Evolutionary conservation across 2,329 filamentous ascomycete species (phyloP).

Genomic region (Scedosporium apiospermum): DNA sequence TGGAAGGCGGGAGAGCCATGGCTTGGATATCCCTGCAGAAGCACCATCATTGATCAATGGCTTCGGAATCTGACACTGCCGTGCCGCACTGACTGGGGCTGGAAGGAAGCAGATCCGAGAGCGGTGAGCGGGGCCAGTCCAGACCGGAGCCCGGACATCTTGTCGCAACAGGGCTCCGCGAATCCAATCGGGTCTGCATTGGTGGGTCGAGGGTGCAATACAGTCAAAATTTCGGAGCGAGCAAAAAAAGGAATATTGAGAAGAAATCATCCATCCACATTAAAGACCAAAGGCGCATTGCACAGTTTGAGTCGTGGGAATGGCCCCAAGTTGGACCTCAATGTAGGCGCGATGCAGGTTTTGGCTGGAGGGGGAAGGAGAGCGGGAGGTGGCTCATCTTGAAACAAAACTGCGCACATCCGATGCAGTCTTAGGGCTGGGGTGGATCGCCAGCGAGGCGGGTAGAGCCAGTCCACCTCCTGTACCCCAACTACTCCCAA

Average conservation of each 20-base stretch:
- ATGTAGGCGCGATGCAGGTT: background rate
- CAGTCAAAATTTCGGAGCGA: too few species aligned
- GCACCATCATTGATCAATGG: background rate
- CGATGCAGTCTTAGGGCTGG: background rate
- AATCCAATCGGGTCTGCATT: too few species aligned
- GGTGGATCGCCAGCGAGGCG: background rate
- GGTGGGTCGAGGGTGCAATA: too few species aligned
- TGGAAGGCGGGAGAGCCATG: background rate
- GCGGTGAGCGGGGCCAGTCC: background rate
- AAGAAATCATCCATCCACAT: background rate
- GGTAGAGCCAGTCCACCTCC: background rate
- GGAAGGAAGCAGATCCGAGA: background rate
- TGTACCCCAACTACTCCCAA: background rate
- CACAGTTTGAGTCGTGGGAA: too few species aligned
- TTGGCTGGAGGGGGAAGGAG: background rate
- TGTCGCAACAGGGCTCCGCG: background rate
- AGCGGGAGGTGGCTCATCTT: background rate
- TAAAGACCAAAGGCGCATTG: background rate
- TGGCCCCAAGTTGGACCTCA: background rate
- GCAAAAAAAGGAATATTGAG: too few species aligned
- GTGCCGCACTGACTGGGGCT: constrained; percentile 1
- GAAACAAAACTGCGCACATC: background rate
- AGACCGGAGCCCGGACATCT: background rate
- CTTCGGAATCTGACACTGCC: background rate
- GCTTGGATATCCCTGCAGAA: background rate